These are phyloP conservation scores for Trametes coccinea DNA, from an alignment of 768 basidiomycete genomes.

Conservation along the genomic window DNA sequence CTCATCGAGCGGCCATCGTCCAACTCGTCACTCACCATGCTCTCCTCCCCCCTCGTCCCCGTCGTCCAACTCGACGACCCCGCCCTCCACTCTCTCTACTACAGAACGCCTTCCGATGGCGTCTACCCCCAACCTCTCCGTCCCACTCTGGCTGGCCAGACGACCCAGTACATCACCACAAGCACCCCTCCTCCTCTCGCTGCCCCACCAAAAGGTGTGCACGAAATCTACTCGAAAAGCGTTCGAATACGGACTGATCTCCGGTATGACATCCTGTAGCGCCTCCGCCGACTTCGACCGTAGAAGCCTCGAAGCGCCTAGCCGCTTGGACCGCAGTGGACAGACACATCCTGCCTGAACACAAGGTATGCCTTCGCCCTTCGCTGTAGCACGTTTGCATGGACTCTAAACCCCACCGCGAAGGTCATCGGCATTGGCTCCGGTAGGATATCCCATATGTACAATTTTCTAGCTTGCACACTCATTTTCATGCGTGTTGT, in stretches of 20 bases:
- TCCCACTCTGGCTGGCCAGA: constrained; percentile 18
- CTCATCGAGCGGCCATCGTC: not conserved
- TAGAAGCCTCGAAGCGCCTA: constrained; percentile 85
- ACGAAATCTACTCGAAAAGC: not conserved
- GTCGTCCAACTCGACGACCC: constrained; percentile 7
- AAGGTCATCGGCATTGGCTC: constrained; percentile 90
- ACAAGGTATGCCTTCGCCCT: constrained; percentile 59
- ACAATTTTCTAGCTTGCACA: constrained; percentile 12
- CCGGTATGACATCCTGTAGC: constrained; percentile 2
- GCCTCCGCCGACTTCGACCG: constrained; percentile 37
- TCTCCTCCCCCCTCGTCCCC: constrained; percentile 13
- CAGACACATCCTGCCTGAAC: constrained; percentile 75
- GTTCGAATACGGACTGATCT: not conserved
- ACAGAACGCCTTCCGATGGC: constrained; percentile 24
- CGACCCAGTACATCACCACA: constrained; percentile 9
- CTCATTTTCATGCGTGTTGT: not conserved
- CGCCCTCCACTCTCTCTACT: not conserved
- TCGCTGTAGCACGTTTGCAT: not conserved
- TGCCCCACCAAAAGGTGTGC: constrained; percentile 15
- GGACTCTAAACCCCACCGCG: constrained; percentile 4
- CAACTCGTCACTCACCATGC: constrained; percentile 7
- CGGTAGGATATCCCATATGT: constrained; percentile 41
- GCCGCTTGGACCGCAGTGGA: constrained; percentile 97
- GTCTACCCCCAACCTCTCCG: constrained; percentile 27
- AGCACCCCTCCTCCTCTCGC: not conserved